Percentiles rank a stretch among this genome's conserved stretches.
Conservation (phyloP, 192 early-diverging fungal genomes). For the Chytriomyces confervae region DNA sequence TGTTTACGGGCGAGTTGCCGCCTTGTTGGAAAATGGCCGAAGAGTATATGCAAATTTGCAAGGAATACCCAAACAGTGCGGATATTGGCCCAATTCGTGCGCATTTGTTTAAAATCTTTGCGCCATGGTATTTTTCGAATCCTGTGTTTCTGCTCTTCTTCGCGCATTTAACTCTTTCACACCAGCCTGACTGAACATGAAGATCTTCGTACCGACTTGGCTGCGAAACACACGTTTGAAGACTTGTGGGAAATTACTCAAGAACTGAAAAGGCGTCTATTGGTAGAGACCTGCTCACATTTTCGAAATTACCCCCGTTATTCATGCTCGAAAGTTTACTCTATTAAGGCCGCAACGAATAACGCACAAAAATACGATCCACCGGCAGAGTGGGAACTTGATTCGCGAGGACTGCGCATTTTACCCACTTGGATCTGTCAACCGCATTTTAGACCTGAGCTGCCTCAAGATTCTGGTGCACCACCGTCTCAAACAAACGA, state of each 20-base stretch:
- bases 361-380: constrained; percentile 33
- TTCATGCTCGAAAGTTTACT: not conserved
- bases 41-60: constrained; percentile 88
- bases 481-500: not conserved
- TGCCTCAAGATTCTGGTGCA: constrained; percentile 15
- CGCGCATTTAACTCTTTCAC: not conserved
- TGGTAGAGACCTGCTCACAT: constrained; percentile 29
- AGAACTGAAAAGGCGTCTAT: constrained; percentile 61
- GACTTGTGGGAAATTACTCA: constrained; percentile 64
- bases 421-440: constrained; percentile 74
- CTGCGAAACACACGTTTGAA: constrained; percentile 61
- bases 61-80: constrained; percentile 60
- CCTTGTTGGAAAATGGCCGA: constrained; percentile 79
- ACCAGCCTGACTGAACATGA: constrained; percentile 71
- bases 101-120: constrained; percentile 94
- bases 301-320: constrained; percentile 15
- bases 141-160: constrained; percentile 36
- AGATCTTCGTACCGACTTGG: constrained; percentile 79
- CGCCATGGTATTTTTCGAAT: constrained; percentile 39
- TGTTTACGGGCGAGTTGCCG: constrained; percentile 75
- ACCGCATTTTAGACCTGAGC: constrained; percentile 64
- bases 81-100: constrained; percentile 74
- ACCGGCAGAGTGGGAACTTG: constrained; percentile 46
- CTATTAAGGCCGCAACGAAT: constrained; percentile 3
- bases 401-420: constrained; percentile 60